phyloP scores from a whole-genome alignment of 139 green algal genomes.

The Chlamydomonas applanata region DNA sequence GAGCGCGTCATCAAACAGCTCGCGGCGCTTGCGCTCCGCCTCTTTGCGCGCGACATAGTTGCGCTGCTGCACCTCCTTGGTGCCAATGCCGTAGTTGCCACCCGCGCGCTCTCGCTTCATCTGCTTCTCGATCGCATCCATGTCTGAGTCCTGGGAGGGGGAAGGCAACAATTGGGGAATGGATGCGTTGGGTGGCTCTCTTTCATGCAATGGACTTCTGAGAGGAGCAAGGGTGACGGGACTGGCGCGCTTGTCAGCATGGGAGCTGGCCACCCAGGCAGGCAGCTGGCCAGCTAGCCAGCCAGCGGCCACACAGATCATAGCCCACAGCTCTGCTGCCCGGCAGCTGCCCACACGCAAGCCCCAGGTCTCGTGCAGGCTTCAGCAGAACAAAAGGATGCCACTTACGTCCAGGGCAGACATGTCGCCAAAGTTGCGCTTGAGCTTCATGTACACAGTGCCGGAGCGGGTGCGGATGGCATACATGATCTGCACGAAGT shows the following conservation, averaged over 20 bases:
- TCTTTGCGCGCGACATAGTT: conserved; percentile 91
- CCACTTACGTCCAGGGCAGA: conserved; percentile 62
- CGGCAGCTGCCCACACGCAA: not conserved
- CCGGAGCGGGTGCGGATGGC: conserved; percentile 95
- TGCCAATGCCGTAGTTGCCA: conserved; percentile 94
- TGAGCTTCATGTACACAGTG: conserved; percentile 88
- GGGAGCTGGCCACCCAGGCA: too few relatives aligned
- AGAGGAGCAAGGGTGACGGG: too few relatives aligned
- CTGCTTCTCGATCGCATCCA: conserved; percentile 59
- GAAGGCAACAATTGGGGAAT: too few relatives aligned
- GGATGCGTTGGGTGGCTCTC: too few relatives aligned
- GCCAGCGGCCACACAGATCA: too few relatives aligned
- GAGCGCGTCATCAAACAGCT: conserved; percentile 89
- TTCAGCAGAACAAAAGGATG: too few relatives aligned
- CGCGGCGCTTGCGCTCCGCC: conserved; percentile 74
- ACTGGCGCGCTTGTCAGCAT: too few relatives aligned
- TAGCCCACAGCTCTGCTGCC: too few relatives aligned
- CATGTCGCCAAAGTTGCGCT: conserved; percentile 85
- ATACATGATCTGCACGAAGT: conserved; percentile 87
- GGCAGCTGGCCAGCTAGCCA: too few relatives aligned
- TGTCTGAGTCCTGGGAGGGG: conserved; percentile 49
- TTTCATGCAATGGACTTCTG: too few relatives aligned
- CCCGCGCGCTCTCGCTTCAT: conserved; percentile 79
- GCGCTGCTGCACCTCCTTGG: conserved; percentile 82
- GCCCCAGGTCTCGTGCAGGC: not conserved